Evolutionary conservation across 768 basidiomycete species (phyloP), one percentile per base, ranked within the genome.

Genomic region (Xanthoconium purpureum): DNA sequence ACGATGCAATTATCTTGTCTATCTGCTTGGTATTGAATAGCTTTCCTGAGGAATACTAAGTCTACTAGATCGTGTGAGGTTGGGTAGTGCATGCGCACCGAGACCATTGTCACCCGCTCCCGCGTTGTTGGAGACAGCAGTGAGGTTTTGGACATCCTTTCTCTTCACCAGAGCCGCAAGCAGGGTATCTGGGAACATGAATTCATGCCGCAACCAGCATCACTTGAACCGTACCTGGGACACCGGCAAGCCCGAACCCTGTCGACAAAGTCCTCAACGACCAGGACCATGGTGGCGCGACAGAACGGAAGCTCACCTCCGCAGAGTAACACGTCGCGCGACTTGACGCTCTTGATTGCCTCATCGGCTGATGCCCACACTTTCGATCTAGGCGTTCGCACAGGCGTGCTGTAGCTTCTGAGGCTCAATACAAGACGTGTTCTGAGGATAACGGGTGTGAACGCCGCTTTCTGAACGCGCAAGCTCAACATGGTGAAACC

Each of bases 191-290:
- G 56, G 24, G 50, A 36, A 35, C 3, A 7, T 7, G 10, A 9
- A 17, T 4, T 0, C 15, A 20, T 10, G 37, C 14, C 13, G 30
- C 14, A 13, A 12, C 30, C n/a, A 20, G 5, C 17, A 24, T 17
- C 32, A 36, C 38, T 13, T 3, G 30, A 15, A 43, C 45, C 75
- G 40, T 44, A 91, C 90, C 88, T 65, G 94, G 92, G 45, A 93
- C 88, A 32, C 94, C 94, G 62, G 91, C 90, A 50, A 91, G 75
- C 44, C 94, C 94, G 65, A 97, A 97, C 29, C 94, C 93, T 93
- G 63, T 15, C 39, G 11, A 63, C 38, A 39, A 63, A 32, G 44
- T 33, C 38, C 17, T 50, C 48, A 48, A 8, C 38, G 43, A 52
- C 12, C 20, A 54, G 42, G 17, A 13, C 38, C 24, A 30, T 13